Base-by-base conservation (phyloP, 2,329 filamentous ascomycete species). In the Sarocladiaceae sp. region DNA sequence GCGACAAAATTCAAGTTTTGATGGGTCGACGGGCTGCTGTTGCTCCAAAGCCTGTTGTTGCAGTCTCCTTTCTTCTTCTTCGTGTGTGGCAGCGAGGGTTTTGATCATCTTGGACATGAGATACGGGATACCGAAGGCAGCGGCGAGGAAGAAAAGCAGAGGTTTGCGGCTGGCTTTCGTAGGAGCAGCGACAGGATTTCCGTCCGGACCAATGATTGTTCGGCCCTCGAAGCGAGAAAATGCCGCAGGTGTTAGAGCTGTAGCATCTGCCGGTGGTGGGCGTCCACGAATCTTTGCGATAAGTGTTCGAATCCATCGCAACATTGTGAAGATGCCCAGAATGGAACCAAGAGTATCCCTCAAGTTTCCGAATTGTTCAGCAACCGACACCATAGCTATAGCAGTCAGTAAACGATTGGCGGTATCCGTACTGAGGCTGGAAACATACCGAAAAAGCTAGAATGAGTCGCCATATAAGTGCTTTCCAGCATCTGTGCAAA, bases 401-500 rank as follows among this genome's bases (percentile, higher is more conserved):
- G 37, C 10, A 12, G 39, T 31, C 20, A 33, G 50, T 25, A 17
- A 13, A 12, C 4, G 4, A 23, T 35, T 33, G 17, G 23, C 17
- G 8, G 42, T 13, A 31, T 18, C 29, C 20, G 35, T 11, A 17
- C 5, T 22, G 15, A 12, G 37, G 23, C 20, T 26, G 26, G 7
- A 13, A 37, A 59, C 87, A 63, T 80, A 96, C 91, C 92, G 64
- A 97, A 99, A 71, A 99, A 99, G 51, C 90, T 96, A 5, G 92
- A 97, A 71, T 99, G 94, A 0, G 94, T 99, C 26, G 95, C 94
- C 95, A 99, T 99, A 64, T 97, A 99, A 11, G 94, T 97, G 75
- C 94, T 97, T 73, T 99, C 94, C 25, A 99, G 79, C 94, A 99
- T 99, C 75, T 99, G 94, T 12, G 95, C 90, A 66, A 99, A 97